Evolutionary conservation across 1,284 basidiomycete genomes (phyloP).

Genomic region (Malassezia brasiliensis): DNA sequence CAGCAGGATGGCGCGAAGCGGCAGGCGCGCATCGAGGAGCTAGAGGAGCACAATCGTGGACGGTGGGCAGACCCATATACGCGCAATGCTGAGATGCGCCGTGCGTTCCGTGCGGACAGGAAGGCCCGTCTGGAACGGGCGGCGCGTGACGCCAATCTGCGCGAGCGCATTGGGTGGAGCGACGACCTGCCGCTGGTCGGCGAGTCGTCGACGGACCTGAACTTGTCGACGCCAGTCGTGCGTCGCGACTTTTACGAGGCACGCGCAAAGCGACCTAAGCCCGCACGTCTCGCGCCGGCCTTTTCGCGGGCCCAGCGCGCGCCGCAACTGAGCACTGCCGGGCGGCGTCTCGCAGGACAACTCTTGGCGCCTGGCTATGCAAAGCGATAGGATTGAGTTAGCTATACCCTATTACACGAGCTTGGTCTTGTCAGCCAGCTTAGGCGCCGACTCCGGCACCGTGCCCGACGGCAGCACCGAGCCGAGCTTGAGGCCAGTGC

Average conservation of each 20-base stretch:
- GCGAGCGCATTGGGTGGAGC: constrained; percentile 50
- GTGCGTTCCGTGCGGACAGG: constrained; percentile 74
- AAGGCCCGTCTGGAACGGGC: constrained; percentile 61
- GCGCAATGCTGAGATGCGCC: constrained; percentile 64
- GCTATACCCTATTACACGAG: constrained; percentile 14
- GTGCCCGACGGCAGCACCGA: constrained; percentile 17
- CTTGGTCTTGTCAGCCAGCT: constrained; percentile 1
- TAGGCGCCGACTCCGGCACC: not conserved
- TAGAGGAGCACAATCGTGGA: constrained; percentile 64
- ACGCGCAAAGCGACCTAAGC: not conserved
- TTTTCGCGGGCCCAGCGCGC: not conserved
- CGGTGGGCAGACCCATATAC: constrained; percentile 74
- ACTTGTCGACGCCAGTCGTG: constrained; percentile 6
- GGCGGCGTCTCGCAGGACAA: constrained; percentile 1
- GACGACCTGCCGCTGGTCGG: constrained; percentile 12
- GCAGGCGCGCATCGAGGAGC: constrained; percentile 64
- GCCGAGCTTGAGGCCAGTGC: constrained; percentile 30
- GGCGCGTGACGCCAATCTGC: constrained; percentile 61
- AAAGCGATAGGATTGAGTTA: not conserved
- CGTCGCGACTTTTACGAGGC: constrained; percentile 4
- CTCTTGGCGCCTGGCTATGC: not conserved
- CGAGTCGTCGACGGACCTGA: constrained; percentile 3
- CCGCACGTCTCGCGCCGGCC: not conserved
- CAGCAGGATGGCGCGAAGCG: constrained; percentile 62
- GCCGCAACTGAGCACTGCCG: not conserved